phyloP scores from a whole-genome alignment of 495 filamentous ascomycete genomes.

The Trypethelium eluteriae region DNA sequence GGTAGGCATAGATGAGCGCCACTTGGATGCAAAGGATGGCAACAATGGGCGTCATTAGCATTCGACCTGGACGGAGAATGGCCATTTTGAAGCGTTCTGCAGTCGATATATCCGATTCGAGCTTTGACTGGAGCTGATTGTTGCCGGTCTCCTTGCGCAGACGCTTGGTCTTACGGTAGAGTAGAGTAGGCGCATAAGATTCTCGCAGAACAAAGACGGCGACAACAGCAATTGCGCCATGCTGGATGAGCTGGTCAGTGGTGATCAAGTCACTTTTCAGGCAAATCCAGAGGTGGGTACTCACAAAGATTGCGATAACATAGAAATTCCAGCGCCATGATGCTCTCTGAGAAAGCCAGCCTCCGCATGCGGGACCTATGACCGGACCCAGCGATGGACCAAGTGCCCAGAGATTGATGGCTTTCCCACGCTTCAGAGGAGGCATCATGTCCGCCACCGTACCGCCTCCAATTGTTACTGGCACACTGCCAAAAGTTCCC shows the following conservation, averaged over 20 bases:
- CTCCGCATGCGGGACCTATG: constrained; percentile 29
- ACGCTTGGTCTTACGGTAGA: constrained; percentile 22
- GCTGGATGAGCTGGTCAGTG: constrained; percentile 9
- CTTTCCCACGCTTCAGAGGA: constrained; percentile 23
- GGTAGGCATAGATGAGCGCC: constrained; percentile 20
- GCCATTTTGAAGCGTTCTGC: constrained; percentile 26
- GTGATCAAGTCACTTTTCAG: constrained; percentile 11
- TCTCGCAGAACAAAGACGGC: constrained; percentile 22
- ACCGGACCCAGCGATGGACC: constrained; percentile 29
- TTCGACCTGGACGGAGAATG: constrained; percentile 44
- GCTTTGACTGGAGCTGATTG: constrained; percentile 32
- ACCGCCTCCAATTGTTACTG: constrained; percentile 34
- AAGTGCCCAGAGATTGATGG: constrained; percentile 30
- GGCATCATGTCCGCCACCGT: constrained; percentile 30
- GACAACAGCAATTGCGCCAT: constrained; percentile 14
- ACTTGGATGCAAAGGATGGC: constrained; percentile 17
- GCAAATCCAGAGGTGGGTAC: constrained; percentile 25
- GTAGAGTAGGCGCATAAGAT: constrained; percentile 24
- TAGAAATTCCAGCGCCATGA: constrained; percentile 19
- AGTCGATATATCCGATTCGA: constrained; percentile 30
- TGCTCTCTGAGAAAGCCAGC: not conserved
- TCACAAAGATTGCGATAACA: constrained; percentile 20
- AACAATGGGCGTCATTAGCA: constrained; percentile 40
- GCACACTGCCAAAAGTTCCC: constrained; percentile 34
- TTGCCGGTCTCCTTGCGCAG: constrained; percentile 30